Base-by-base conservation (phyloP, 495 filamentous ascomycete genomes). In the Sporormia fimetaria region DNA sequence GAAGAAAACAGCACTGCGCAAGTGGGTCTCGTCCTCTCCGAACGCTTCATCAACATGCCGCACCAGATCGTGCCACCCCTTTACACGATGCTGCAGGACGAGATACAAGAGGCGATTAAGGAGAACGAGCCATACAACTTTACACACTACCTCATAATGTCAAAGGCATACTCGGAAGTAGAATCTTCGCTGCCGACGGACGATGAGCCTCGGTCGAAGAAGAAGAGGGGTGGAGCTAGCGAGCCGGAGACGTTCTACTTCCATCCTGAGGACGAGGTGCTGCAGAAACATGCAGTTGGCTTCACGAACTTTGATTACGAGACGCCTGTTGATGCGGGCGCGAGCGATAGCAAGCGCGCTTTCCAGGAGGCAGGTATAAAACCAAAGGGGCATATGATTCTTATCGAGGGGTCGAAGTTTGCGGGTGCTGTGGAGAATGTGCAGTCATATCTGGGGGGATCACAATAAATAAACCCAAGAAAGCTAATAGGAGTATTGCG, bases 1-100 rank as follows among this genome's bases (percentile, higher is more conserved):
- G 62, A 71, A 2, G 64, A 72, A 4, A 55, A 60, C 4, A 65
- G 64, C 6, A 45, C 62, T 6, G 67, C 75, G 3, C 68, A 74
- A 33, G 72, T 94, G 28, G 92, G 90, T 0, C 67, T 99, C 5
- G 74, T 99, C 27, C 67, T 99, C 20, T 81, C 85, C 0, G 92
- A 99, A 60, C 75, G 90, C 11, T 60, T 96, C 44, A 82, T 96
- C 68, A 99, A 99, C 63, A 85, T 94, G 68, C 92, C 92, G 12
- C 67, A 81, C 18, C 81, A 95, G 63, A 76, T 93, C 35, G 71
- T 87, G 15, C 90, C 92, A 23, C 88, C 92, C 7, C 87, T 99
- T 86, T 96, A 95, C 71, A 77, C 69, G 47, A 93, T 94, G 85
- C 72, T 99, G 24, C 67, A 81, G 25, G 87, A 94, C 58, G 92